Evolutionary conservation across 2,329 filamentous ascomycete genomes (phyloP), one percentile per base, ranked within the genome.

Genomic region (Onygenales sp.): DNA sequence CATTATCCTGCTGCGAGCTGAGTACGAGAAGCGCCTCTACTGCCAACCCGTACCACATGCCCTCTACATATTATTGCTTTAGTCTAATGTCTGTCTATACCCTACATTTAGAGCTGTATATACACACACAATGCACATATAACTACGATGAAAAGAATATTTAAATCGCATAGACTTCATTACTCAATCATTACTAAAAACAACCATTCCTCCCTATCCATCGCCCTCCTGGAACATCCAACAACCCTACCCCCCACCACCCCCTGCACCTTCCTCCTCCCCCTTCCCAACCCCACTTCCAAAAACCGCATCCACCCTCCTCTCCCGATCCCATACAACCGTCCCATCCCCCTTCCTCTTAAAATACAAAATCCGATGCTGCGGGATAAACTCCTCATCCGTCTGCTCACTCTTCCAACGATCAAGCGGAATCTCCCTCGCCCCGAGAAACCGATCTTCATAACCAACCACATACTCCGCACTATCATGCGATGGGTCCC

Each of bases 371-470:
- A 81, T 75, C 2, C 78, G 71, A 64, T 81, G 77, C 57, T 76
- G 72, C 2, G 78, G 78, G 53, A 81, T 79, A 53, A 80, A 81
- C 46, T 81, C 78, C 55, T 80, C 77, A 32, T 80, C 65, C 8
- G 78, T 80, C 35, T 73, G 71, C 47, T 79, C 77, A 14, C 68
- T 73, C 59, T 78, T 76, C 78, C 78, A 81, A n/a, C 66, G 69
- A 45, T 71, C 69, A 2, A 79, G 63, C 7, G 66, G 60, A 9
- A 72, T 71, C 63, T 80, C 78, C 53, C 73, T 68, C 17, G 73
- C 67, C 0, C 76, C 77, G 9, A 73, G 60, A 52, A 81, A 81
- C 8, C 78, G 70, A 60, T 82, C 78, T 21, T 76, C 66, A 55
- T 80, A 81, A 2, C 77, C 78, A 33, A 81, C 73, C 10, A 78